These are phyloP conservation scores for Cordyceps cateniannulata DNA, from an alignment of 2,329 filamentous ascomycete genomes.

Conservation along the genomic window DNA sequence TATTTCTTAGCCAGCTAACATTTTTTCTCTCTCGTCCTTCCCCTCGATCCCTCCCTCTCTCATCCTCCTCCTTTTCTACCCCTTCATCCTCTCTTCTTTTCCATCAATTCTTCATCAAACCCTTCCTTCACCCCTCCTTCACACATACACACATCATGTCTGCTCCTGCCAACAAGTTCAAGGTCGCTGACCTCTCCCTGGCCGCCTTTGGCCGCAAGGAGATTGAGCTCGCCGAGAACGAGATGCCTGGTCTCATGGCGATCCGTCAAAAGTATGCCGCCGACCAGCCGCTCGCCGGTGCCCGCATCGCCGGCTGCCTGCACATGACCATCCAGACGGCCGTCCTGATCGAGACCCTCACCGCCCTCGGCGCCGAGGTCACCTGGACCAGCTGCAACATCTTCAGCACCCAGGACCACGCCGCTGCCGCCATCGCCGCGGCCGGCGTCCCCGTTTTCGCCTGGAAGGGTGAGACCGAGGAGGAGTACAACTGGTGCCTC, in stretches of 20 bases:
- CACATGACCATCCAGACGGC: conserved; percentile 99
- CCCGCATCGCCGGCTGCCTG: conserved; percentile 94
- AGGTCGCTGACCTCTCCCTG: conserved; percentile 97
- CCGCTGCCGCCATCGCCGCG: conserved; percentile 93
- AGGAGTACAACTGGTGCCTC: conserved; percentile 99
- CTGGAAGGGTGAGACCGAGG: conserved; percentile 90
- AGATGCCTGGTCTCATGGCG: conserved; percentile 97
- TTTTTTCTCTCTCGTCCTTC: conserved; percentile 21
- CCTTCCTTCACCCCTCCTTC: conserved; percentile 14
- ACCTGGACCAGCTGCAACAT: conserved; percentile 99
- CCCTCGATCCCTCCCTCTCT: conserved; percentile 16
- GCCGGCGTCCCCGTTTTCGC: conserved; percentile 79
- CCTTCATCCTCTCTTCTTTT: conserved; percentile 17
- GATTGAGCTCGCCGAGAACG: conserved; percentile 94
- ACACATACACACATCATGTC: conserved; percentile 45
- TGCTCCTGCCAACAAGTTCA: conserved; percentile 88
- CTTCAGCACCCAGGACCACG: conserved; percentile 98
- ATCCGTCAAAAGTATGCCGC: conserved; percentile 85
- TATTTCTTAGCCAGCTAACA: background rate
- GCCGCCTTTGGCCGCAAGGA: conserved; percentile 98
- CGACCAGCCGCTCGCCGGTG: conserved; percentile 90
- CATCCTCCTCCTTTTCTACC: conserved; percentile 21
- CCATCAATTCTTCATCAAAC: conserved; percentile 20
- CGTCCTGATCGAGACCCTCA: conserved; percentile 97
- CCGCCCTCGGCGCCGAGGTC: conserved; percentile 89